Evolutionary conservation across 805 yeast species (phyloP), one percentile per base, ranked within the genome.

Genomic region (Teunomyces cretensis): DNA sequence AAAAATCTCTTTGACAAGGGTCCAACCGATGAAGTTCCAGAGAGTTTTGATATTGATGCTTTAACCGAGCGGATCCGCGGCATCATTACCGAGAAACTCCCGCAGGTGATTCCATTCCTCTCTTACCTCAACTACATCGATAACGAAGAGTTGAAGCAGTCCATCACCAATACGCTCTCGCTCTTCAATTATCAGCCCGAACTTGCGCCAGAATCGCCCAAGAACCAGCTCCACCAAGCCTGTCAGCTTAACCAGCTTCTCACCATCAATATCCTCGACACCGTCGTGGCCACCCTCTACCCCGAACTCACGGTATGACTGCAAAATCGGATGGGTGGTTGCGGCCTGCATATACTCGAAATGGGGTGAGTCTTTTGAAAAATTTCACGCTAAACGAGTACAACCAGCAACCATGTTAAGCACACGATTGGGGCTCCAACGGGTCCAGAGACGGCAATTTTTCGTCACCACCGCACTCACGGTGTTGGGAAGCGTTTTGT

Each of bases 191-290:
- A 19, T 6, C 22, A 19, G 22, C 22, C 39, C 46, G 47, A 49
- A n/a, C 16, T 11, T 3, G 11, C 19, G 7, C 9, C 36, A 19
- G 6, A 19, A 19, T 3, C 6, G 22, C 22, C 3, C 3, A 3
- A 19, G 22, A 19, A 4, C 8, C 15, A 28, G 43, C 30, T 57
- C 8, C 26, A 43, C 17, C 47, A 42, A 3, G 17, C 16, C 6
- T 37, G 50, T 12, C 50, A 63, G 8, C 61, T 76, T 37, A 79
- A 78, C 55, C 72, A 74, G 50, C 62, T 72, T 14, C 53, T 79
- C 42, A 46, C 74, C 5, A 68, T 71, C 57, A 66, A 62, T 33
- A 16, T 78, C 0, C 14, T 76, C 30, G 83, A 79, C 51, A 60
- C 74, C 33, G 12, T 74, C 0, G 52, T 78, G 6, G 56, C 69